phyloP scores from a whole-genome alignment of 495 filamentous ascomycete species.

The Penicillium cataractarum region DNA sequence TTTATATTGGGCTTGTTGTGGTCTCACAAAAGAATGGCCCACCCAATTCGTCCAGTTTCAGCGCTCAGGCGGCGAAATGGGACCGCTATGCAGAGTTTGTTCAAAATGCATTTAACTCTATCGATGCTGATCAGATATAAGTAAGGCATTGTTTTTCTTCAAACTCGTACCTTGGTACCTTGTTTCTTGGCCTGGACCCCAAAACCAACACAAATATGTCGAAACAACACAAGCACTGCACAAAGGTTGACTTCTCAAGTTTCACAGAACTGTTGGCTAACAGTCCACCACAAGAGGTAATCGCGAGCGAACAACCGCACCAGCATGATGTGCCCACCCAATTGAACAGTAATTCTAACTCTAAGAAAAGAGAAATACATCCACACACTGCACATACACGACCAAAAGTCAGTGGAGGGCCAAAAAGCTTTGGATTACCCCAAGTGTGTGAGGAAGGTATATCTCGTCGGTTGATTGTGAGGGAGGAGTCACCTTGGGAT shows the following conservation, averaged over 20 bases:
- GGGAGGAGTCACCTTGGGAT: slow-evolving; percentile 23
- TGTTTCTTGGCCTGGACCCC: background rate
- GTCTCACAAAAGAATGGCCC: slow-evolving; percentile 1
- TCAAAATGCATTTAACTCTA: background rate
- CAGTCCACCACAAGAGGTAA: slow-evolving; percentile 2
- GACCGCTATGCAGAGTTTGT: slow-evolving; percentile 1
- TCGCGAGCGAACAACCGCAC: background rate
- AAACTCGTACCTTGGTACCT: slow-evolving; percentile 3
- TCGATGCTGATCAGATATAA: slow-evolving; percentile 5
- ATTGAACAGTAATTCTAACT: slow-evolving; percentile 3
- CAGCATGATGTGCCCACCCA: slow-evolving; percentile 2
- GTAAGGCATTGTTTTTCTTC: background rate
- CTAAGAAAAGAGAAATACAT: slow-evolving; percentile 11
- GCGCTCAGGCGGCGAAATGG: slow-evolving; percentile 4
- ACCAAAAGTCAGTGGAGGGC: slow-evolving; percentile 7
- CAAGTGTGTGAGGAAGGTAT: slow-evolving; percentile 8
- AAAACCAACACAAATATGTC: slow-evolving; percentile 9
- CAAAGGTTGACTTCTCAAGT: slow-evolving; percentile 12
- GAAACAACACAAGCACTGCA: slow-evolving; percentile 18
- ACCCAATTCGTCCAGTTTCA: slow-evolving; percentile 10
- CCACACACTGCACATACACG: slow-evolving; percentile 1
- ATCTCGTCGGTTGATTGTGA: slow-evolving; percentile 7
- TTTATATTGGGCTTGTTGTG: slow-evolving; percentile 8
- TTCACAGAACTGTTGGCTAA: slow-evolving; percentile 9
- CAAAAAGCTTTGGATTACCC: slow-evolving; percentile 10